These are phyloP conservation scores for Populus simonii DNA, from an alignment of 345 rosid genomes.

Conservation along the genomic window DNA sequence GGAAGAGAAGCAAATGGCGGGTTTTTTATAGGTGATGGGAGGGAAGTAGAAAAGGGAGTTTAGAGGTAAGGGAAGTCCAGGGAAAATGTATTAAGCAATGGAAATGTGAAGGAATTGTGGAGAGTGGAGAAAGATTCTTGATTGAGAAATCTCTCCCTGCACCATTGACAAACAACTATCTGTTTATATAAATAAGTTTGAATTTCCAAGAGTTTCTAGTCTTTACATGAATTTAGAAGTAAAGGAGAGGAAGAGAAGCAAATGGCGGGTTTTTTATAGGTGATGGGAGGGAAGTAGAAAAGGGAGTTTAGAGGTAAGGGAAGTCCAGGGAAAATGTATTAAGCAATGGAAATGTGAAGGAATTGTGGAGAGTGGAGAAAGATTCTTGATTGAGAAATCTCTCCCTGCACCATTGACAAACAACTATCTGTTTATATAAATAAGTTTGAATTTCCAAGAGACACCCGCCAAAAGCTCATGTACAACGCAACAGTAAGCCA, in stretches of 20 bases:
- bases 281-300: slow-evolving; percentile 24
- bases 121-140: neutral
- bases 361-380: neutral
- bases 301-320: neutral
- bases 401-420: too few relatives aligned
- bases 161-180: too few relatives aligned
- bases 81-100: neutral
- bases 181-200: too few relatives aligned
- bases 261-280: neutral
- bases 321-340: neutral
- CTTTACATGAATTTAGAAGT: too few relatives aligned
- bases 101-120: neutral
- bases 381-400: neutral
- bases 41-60: slow-evolving; percentile 13
- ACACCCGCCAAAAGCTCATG: too few relatives aligned
- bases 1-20: neutral
- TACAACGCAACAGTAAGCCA: too few relatives aligned
- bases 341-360: slow-evolving; percentile 1
- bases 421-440: too few relatives aligned
- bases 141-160: too few relatives aligned
- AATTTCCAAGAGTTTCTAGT: too few relatives aligned
- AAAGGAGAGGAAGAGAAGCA: too few relatives aligned
- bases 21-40: slow-evolving; percentile 23
- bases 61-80: neutral
- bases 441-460: too few relatives aligned